A percentile compares a stretch with the other conserved stretches of the same genome.
Evolutionary conservation across 805 yeast genomes (phyloP).

Genomic region (Candida montana): DNA sequence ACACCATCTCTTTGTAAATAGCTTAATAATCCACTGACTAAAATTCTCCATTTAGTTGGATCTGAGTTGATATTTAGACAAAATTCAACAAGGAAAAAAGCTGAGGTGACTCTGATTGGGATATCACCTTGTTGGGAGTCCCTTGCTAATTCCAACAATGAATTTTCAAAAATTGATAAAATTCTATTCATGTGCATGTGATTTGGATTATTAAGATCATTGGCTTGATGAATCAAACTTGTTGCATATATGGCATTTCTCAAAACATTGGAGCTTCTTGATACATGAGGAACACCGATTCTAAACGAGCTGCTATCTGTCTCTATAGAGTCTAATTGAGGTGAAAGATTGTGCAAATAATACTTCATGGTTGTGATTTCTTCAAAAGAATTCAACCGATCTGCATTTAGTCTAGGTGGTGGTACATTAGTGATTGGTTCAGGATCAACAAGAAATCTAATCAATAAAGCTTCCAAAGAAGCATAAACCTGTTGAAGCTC

Average conservation of each 20-base stretch:
- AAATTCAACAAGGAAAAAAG: constrained; percentile 3
- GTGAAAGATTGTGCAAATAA: constrained; percentile 2
- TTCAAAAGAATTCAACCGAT: constrained; percentile 2
- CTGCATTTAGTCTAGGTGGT: not conserved
- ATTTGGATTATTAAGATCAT: not conserved
- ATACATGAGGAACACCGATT: constrained; percentile 2
- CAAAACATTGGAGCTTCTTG: constrained; percentile 4
- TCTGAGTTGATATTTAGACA: constrained; percentile 1
- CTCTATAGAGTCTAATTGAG: constrained; percentile 5
- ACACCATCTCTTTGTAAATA: constrained; percentile 8
- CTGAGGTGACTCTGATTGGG: constrained; percentile 3
- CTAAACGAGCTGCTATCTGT: not conserved
- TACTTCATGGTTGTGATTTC: constrained; percentile 8
- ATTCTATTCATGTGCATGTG: not conserved
- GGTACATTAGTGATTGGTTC: constrained; percentile 4
- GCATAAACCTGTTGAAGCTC: not conserved
- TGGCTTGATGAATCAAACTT: constrained; percentile 5
- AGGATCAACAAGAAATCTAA: not conserved
- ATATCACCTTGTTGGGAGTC: constrained; percentile 5
- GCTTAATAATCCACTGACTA: constrained; percentile 2
- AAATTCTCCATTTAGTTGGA: constrained; percentile 1
- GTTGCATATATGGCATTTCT: constrained; percentile 6
- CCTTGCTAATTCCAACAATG: constrained; percentile 2
- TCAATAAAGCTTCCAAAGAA: not conserved
- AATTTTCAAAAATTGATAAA: constrained; percentile 6